Conservation (phyloP, 768 basidiomycete genomes). For the Chiua virens region DNA sequence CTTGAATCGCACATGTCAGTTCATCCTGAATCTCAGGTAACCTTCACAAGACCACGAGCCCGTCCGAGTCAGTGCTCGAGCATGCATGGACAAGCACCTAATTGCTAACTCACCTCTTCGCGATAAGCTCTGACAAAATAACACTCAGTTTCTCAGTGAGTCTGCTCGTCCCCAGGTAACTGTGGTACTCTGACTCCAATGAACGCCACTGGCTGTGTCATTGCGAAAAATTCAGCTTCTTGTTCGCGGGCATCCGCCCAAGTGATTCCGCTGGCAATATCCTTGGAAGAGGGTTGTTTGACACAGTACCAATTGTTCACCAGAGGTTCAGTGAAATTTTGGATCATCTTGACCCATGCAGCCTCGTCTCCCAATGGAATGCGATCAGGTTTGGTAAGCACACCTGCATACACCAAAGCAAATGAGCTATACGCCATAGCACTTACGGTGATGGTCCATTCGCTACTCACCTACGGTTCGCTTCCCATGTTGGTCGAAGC, state of each 20-base stretch:
- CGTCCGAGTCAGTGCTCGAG: not conserved
- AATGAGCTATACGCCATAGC: slow-evolving; percentile 1
- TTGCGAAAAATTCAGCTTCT: slow-evolving; percentile 59
- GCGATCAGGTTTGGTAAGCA: slow-evolving; percentile 72
- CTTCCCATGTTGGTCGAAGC: slow-evolving; percentile 57
- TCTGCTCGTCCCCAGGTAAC: slow-evolving; percentile 54
- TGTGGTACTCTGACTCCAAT: slow-evolving; percentile 50
- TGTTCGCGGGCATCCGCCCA: slow-evolving; percentile 59
- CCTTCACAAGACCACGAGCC: slow-evolving; percentile 35
- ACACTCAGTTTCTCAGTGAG: slow-evolving; percentile 57
- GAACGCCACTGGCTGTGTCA: slow-evolving; percentile 53
- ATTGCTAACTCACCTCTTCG: slow-evolving; percentile 46
- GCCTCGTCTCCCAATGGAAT: slow-evolving; percentile 33
- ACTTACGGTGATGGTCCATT: slow-evolving; percentile 42
- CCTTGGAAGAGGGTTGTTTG: slow-evolving; percentile 38
- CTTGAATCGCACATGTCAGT: slow-evolving; percentile 44
- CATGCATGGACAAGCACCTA: not conserved
- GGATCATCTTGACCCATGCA: slow-evolving; percentile 55
- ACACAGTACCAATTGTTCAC: slow-evolving; percentile 38
- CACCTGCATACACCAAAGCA: slow-evolving; percentile 4
- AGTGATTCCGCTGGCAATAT: slow-evolving; percentile 27
- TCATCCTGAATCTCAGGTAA: slow-evolving; percentile 64
- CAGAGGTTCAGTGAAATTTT: slow-evolving; percentile 44
- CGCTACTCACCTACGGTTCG: slow-evolving; percentile 69
- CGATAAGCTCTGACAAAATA: slow-evolving; percentile 62